These are phyloP conservation scores for Condylostoma magnum DNA, from an alignment of 169 alveolate species.

Conservation along the genomic window DNA sequence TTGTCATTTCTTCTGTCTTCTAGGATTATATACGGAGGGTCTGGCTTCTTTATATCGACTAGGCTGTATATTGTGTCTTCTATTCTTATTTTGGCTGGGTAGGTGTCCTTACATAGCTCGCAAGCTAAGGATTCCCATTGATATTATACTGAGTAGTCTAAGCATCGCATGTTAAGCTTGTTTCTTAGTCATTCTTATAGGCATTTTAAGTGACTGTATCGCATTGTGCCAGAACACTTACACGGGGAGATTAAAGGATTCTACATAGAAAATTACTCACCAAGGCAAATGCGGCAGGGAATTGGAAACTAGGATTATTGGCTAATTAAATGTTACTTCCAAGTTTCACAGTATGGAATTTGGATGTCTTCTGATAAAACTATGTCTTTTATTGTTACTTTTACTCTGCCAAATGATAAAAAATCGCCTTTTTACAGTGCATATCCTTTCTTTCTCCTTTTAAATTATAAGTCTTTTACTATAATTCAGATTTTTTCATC, in stretches of 20 bases:
- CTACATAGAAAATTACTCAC: constrained; percentile 50
- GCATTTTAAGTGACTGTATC: constrained; percentile 93
- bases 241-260: constrained; percentile 91
- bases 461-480: background rate
- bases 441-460: background rate
- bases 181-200: constrained; percentile 87
- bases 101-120: constrained; percentile 82
- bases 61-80: background rate
- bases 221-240: constrained; percentile 92
- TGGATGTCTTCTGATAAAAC: background rate
- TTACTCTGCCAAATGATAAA: background rate
- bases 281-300: constrained; percentile 75
- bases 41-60: background rate
- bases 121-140: constrained; percentile 37
- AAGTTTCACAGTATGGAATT: background rate
- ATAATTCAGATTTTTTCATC: background rate
- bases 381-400: background rate
- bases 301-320: too few relatives aligned
- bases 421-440: background rate
- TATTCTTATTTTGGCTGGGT: constrained; percentile 65
- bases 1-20: constrained; percentile 15
- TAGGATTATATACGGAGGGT: background rate
- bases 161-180: background rate
- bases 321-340: constrained; percentile 25
- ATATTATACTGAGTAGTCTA: background rate